Evolutionary conservation across 2,329 filamentous ascomycete species (phyloP), one percentile per base, ranked within the genome.

Genomic region (Hypocrella siamensis): DNA sequence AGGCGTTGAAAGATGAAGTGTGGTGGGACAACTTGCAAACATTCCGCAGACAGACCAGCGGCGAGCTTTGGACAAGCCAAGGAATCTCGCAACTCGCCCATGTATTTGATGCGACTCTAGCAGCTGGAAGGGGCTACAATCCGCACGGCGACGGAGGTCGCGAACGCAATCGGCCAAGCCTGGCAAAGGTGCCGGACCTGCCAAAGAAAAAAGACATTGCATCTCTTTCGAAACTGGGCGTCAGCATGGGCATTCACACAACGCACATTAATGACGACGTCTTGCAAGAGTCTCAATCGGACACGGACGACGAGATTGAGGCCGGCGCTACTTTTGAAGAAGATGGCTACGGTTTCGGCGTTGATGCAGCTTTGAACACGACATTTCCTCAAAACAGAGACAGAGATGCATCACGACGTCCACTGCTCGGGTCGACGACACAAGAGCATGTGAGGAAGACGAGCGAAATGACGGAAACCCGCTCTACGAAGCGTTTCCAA

Each of bases 1-100:
- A 72, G 16, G 65, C 74, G 4, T 55, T 93, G 11, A 67, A 68
- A 40, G 69, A 75, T 8, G 78, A 90, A 44, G 70, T 77, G 19
- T 93, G 84, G 84, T 93, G 84, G 84, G 66, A 76, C 30, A 77
- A 86, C 26, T 58, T 90, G 4, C 73, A 78, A 42, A 61, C 56
- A 27, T 52, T 68, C 9, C 58, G 70, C 18, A 62, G 62, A 24
- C 49, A 52, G 9, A 41, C 45, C 4, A 46, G 52, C 4, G 46
- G 52, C 4, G 45, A 50, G 21, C 51, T 58, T 46, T 54, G 55
- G 7, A 49, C 51, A 2, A 57, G 56, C 4, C 59, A 61, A 26
- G 63, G 65, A 36, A 44, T 60, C 4, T 48, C 52, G 3, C 59
- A 63, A 3, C 44, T 66, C 5, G 52, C 52, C 2, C 53, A 60